Conservation (phyloP, 768 basidiomycete species). For the Udeniomyces megalosporus region DNA sequence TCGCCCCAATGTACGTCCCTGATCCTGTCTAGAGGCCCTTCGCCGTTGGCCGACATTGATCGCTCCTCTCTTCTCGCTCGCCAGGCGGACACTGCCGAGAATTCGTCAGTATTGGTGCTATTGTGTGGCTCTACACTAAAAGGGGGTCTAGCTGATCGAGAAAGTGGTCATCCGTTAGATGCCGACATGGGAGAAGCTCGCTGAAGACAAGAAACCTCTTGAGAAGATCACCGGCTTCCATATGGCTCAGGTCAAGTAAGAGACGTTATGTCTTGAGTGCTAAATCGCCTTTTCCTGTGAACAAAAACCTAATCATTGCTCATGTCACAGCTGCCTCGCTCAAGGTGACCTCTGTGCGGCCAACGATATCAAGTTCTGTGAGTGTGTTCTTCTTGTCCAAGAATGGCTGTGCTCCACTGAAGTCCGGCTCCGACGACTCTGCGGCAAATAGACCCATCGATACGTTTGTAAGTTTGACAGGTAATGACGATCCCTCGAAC, state of each 20-base stretch:
- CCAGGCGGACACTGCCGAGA: slow-evolving; percentile 47
- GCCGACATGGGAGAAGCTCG: slow-evolving; percentile 62
- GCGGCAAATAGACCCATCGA: slow-evolving; percentile 39
- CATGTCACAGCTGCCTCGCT: slow-evolving; percentile 41
- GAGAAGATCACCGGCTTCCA: slow-evolving; percentile 36
- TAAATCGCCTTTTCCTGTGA: too few relatives aligned
- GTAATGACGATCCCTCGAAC: too few relatives aligned
- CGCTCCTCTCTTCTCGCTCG: not conserved
- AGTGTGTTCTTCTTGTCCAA: slow-evolving; percentile 6
- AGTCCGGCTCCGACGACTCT: not conserved
- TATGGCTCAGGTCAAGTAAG: slow-evolving; percentile 51
- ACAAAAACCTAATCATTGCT: too few relatives aligned
- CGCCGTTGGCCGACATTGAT: not conserved
- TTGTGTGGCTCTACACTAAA: too few relatives aligned
- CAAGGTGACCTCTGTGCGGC: slow-evolving; percentile 64
- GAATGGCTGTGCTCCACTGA: not conserved
- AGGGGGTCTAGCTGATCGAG: not conserved
- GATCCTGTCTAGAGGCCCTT: not conserved
- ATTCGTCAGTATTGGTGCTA: slow-evolving; percentile 35
- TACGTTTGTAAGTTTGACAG: slow-evolving; percentile 58
- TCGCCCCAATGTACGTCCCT: slow-evolving; percentile 52
- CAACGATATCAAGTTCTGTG: slow-evolving; percentile 48
- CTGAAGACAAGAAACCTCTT: slow-evolving; percentile 33
- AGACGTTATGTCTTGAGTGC: not conserved
- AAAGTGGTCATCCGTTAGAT: slow-evolving; percentile 17